Base-by-base conservation (phyloP, 75 land plant genomes). In the Selaginella tamariscina region DNA sequence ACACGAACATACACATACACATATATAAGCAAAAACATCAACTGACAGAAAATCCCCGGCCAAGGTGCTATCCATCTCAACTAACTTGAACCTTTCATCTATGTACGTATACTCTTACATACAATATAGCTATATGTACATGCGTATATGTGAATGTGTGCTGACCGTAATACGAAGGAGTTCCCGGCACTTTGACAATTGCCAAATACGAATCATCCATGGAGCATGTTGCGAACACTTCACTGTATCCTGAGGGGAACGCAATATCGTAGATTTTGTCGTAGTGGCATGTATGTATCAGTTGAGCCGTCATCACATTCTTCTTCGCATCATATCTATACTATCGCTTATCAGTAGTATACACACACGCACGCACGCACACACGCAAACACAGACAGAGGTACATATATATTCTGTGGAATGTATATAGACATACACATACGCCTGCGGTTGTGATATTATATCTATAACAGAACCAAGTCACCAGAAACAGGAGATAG, bases 241-340 rank as follows among this genome's bases (percentile, higher is more conserved):
- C 79, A 73, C 79, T 77, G 44, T 77, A 77, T 2, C 76, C 44
- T 1, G 39, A 49, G 2, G 79, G 79, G 32, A 77, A 77, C 0
- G 79, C 79, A 31, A 77, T 62, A 59, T 77, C 79, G 57, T 77
- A 65, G 70, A 77, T 77, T n/a, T 55, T 55, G 65, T 77, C 75
- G 44, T 67, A 72, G 33, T 77, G 79, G 75, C 79, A 67, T n/a
- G 69, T 64, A 44, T 77, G 79, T 9, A 77, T 28, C 29, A 77
- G 59, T 54, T 32, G 29, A 24, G 68, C 32, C 22, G 60, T 24
- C 79, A 77, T 72, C 26, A 33, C 54, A 32, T 77, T 77, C 54
- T 32, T 72, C 24, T 31, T 60, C 1, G 68, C 79, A 68, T 77
- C 79, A 54, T 77, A 73, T 62, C 75, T 73, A 56, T 67, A 1